Evolutionary conservation across 2,329 filamentous ascomycete genomes (phyloP).

Genomic region (Chalaropsis thielavioides): DNA sequence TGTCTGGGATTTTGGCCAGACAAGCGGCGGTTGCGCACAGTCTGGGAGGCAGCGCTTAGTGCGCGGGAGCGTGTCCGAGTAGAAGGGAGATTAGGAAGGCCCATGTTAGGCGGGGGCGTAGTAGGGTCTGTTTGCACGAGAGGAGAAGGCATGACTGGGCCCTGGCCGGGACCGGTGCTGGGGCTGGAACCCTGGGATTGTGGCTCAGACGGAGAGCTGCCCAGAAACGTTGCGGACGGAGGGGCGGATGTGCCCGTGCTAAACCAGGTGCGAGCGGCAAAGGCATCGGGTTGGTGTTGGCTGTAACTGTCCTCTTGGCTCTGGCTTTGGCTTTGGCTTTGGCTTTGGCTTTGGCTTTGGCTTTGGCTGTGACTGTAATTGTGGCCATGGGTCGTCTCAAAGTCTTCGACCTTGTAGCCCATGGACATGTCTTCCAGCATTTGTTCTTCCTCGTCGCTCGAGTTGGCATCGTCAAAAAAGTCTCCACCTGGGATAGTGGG

Average conservation of each 20-base stretch:
- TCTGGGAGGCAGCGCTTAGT: conserved; percentile 22
- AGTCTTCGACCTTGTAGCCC: conserved; percentile 70
- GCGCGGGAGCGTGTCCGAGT: conserved; percentile 9
- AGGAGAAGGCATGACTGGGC: background rate
- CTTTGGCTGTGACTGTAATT: background rate
- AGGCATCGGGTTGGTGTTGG: background rate
- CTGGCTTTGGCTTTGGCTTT: background rate
- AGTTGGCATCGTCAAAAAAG: conserved; percentile 45
- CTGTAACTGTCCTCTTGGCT: background rate
- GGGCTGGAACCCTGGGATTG: background rate
- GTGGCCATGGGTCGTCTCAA: conserved; percentile 40
- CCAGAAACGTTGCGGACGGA: conserved; percentile 11
- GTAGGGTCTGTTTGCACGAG: background rate
- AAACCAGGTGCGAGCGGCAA: conserved; percentile 15
- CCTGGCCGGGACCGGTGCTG: background rate
- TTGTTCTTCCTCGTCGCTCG: conserved; percentile 58
- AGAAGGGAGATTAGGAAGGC: conserved; percentile 1
- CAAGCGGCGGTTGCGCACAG: conserved; percentile 60
- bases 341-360: background rate
- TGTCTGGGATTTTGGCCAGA: conserved; percentile 70
- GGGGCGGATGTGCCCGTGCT: conserved; percentile 14
- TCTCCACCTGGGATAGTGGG: conserved; percentile 24
- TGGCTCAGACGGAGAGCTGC: background rate
- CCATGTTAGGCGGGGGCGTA: conserved; percentile 1
- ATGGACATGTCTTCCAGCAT: conserved; percentile 78